Base-by-base conservation (phyloP, 106 monocot genomes). In the Platanthera guangdongensis region DNA sequence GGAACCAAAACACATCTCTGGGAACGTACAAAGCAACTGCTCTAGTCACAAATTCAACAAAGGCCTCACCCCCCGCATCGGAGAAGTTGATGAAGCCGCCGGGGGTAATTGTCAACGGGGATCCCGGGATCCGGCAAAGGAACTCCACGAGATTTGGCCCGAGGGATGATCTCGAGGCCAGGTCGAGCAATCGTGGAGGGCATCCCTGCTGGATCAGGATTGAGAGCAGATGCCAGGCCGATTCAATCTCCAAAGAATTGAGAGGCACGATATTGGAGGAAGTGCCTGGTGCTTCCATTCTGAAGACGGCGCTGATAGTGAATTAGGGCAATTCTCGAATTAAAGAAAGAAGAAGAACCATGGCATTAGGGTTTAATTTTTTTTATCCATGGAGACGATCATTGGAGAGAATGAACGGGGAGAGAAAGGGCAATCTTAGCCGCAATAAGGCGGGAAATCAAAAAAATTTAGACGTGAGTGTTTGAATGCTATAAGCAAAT, bases 171-270 rank as follows among this genome's bases (percentile, higher is more conserved):
- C 60, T 60, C 4, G 55, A 39, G 4, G 79, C 79, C 46, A 97
- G 79, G 62, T 93, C 93, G 6, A 76, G 63, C 30, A 82, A 45
- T 18, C 70, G 16, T 16, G 80, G 84, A 10, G 90, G 92, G 18
- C 82, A 85, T 54, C 90, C 85, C 50, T 81, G 77, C 59, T 83
- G 79, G 65, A 93, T 49, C 52, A 97, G 78, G 70, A 81, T 52
- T 7, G 91, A 78, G 79, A 93, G 84, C 54, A 93, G 85, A 50
- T 87, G 72, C 96, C 90, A 91, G 6, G 96, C 85, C 32, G 63
- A 65, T 63, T 91, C 89, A 73, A 90, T 78, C 76, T 50, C 19
- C 39, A 16, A n/a, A 51, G 5, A 78, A 45, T 72, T 71, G 1
- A 48, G 21, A 49, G 57, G 46, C 2, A 32, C 30, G 11, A 45